Conservation (phyloP, 1,139 yeast genomes). For the Entelexis sorbosivorans region DNA sequence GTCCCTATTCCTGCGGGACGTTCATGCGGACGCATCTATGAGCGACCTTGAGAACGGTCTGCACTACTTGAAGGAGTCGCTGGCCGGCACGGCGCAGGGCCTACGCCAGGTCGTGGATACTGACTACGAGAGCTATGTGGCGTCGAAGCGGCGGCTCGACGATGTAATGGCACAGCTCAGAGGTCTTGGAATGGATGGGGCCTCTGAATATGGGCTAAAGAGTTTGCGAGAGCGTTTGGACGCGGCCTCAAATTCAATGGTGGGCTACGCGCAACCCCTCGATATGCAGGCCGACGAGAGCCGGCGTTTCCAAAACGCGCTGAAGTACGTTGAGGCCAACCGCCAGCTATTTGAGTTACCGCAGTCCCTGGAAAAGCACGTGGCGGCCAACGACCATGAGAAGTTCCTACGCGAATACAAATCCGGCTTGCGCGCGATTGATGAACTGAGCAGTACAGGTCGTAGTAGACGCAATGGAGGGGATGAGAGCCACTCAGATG, state of each 20-base stretch:
- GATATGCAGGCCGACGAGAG: conserved; percentile 53
- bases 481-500: conserved; percentile 14
- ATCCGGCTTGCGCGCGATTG: conserved; percentile 39
- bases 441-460: conserved; percentile 16
- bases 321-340: conserved; percentile 53
- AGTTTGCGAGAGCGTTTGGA: conserved; percentile 28
- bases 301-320: conserved; percentile 46
- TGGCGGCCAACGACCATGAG: conserved; percentile 56
- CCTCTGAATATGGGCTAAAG: conserved; percentile 31
- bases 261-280: conserved; percentile 65
- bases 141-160: conserved; percentile 59
- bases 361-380: conserved; percentile 41
- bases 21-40: conserved; percentile 62
- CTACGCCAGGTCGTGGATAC: conserved; percentile 57
- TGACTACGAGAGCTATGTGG: conserved; percentile 65
- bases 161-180: conserved; percentile 44
- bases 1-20: conserved; percentile 51
- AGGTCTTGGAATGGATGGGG: conserved; percentile 33
- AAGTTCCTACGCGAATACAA: conserved; percentile 60
- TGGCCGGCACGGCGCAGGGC: conserved; percentile 55
- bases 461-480: background rate
- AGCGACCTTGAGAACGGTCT: conserved; percentile 50
- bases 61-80: conserved; percentile 47
- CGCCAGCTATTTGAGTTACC: conserved; percentile 66
- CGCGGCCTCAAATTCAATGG: conserved; percentile 38